Conservation (phyloP, 768 basidiomycete species). For the Rubroboletus satanas region DNA sequence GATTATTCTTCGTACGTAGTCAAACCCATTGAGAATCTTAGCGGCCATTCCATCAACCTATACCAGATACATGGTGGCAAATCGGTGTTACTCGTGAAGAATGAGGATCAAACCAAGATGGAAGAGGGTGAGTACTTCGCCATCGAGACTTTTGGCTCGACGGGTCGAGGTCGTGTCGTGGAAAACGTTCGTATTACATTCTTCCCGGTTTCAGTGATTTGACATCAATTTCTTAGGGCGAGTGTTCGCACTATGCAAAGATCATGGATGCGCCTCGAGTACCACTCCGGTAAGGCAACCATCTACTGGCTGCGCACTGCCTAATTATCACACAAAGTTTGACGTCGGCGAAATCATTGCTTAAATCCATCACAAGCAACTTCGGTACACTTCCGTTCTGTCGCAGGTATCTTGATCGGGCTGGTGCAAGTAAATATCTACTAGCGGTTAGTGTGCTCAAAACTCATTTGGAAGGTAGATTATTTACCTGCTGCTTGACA, state of each 20-base stretch:
- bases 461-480: neutral
- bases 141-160: slow-evolving; percentile 98
- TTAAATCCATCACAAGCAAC: slow-evolving; percentile 84
- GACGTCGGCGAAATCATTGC: slow-evolving; percentile 77
- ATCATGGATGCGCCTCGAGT: slow-evolving; percentile 65
- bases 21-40: slow-evolving; percentile 90
- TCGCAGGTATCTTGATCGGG: slow-evolving; percentile 88
- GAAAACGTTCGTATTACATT: slow-evolving; percentile 55
- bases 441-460: slow-evolving; percentile 59
- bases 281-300: slow-evolving; percentile 59
- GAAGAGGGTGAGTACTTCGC: slow-evolving; percentile 99
- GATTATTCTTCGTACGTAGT: slow-evolving; percentile 45
- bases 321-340: slow-evolving; percentile 45
- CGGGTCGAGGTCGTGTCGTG: slow-evolving; percentile 82
- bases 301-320: neutral
- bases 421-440: slow-evolving; percentile 90
- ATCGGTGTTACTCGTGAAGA: slow-evolving; percentile 85
- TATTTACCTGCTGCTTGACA: slow-evolving; percentile 27
- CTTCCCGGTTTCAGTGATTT: neutral
- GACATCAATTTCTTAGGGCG: slow-evolving; percentile 52
- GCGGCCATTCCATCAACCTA: slow-evolving; percentile 87
- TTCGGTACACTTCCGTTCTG: slow-evolving; percentile 97
- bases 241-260: slow-evolving; percentile 90
- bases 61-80: slow-evolving; percentile 96
- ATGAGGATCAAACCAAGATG: slow-evolving; percentile 91